Evolutionary conservation across 805 yeast genomes (phyloP).

Genomic region (Priceomyces fermenticarens): DNA sequence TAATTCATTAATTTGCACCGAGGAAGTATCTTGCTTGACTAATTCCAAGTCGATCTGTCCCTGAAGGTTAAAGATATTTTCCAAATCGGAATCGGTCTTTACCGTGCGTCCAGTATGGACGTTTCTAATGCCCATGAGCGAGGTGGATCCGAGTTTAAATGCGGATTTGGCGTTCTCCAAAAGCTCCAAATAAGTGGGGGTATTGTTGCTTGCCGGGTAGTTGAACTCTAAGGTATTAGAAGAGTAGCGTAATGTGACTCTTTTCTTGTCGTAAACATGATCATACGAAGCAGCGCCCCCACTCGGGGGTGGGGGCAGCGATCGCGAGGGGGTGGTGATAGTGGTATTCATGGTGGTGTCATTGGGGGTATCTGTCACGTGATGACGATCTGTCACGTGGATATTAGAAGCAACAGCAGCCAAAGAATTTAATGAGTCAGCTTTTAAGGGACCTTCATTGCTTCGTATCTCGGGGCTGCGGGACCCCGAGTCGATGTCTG

Average conservation of each 20-base stretch:
- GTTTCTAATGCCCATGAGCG: conserved; percentile 25
- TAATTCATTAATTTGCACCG: conserved; percentile 36
- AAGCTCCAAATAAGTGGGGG: conserved; percentile 79
- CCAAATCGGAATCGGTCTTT: conserved; percentile 34
- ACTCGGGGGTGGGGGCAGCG: not conserved
- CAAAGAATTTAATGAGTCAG: conserved; percentile 19
- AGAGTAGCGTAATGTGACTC: conserved; percentile 47
- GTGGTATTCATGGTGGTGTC: not conserved
- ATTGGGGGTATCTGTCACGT: too few species aligned
- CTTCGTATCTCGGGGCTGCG: not conserved
- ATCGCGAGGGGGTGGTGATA: not conserved
- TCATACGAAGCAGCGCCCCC: conserved; percentile 16
- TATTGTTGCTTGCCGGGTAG: conserved; percentile 59
- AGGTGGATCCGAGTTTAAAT: conserved; percentile 39
- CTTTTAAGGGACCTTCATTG: not conserved
- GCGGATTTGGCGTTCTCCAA: conserved; percentile 72
- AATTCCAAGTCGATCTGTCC: conserved; percentile 35
- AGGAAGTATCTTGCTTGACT: conserved; percentile 29
- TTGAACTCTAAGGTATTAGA: conserved; percentile 59
- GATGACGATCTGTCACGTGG: conserved; percentile 8
- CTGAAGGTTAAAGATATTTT: conserved; percentile 31
- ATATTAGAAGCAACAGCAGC: conserved; percentile 35
- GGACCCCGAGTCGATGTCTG: not conserved
- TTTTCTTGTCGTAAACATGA: conserved; percentile 26
- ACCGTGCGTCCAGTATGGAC: conserved; percentile 21